Base-by-base conservation (phyloP, 2,329 filamentous ascomycete species). In the Pseudogymnoascus sp. region DNA sequence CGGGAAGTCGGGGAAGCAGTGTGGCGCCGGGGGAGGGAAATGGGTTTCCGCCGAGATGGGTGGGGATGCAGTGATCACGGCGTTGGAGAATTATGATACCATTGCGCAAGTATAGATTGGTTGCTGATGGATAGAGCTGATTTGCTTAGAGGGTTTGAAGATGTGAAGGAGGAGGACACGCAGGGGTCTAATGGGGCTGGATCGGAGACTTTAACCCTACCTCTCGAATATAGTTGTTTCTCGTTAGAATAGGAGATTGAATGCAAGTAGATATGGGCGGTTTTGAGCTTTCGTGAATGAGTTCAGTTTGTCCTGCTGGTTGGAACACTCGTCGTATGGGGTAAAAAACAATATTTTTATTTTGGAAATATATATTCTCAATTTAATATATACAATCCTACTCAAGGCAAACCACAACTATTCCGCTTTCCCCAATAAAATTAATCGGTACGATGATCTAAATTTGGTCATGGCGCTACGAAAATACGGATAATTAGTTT, bases 1-100 rank as follows among this genome's bases (percentile, higher is more conserved):
- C 65, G n/a, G 68, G 67, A 62, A 70, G 66, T 61, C 67, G 69
- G 14, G 60, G 61, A 6, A 54, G 47, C 16, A 54, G 47, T 54
- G 47, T 54, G 47, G 47, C 47, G 25, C 61, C 62, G 3, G 38
- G 50, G 34, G 57, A 61, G 58, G 57, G 38, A 5, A 59, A 39
- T 30, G 39, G 61, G 58, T 34, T 18, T 3, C 35, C 25, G 20
- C 58, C 22, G 58, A 61, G 54, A 7, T 38, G 25, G 57, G 50
- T 20, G 37, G 60, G 47, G 12, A 59, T 59, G 34, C 22, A 25
- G 22, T 25, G 22, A 25, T 11, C 28, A 18, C 41, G 39, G 41
- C 41, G 41, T 57, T 43, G 30, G 59, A 18, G n/a, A 54, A 28
- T n/a, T 32, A 11, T 54, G 47, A 54, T 54, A 54, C 47, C 47